These are phyloP conservation scores for Teratosphaeria pseudoeucalypti DNA, from an alignment of 2,329 filamentous ascomycete species.

Conservation along the genomic window DNA sequence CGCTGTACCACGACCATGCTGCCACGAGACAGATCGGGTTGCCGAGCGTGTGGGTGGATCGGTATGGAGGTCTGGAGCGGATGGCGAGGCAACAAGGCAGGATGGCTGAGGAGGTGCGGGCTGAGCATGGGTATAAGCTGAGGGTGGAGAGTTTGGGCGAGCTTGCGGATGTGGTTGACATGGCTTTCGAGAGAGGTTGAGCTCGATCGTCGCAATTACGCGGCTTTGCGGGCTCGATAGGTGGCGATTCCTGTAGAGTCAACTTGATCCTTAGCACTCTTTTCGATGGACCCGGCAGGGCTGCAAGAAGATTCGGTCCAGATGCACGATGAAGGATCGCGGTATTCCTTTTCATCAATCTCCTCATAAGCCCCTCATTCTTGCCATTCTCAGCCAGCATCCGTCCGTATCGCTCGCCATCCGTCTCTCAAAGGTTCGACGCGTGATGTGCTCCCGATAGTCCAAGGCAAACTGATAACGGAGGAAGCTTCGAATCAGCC, in stretches of 20 bases:
- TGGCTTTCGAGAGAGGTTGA: constrained; percentile 15
- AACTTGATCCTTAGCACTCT: neutral
- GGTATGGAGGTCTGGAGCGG: constrained; percentile 33
- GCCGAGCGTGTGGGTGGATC: constrained; percentile 56
- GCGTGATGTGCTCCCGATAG: neutral
- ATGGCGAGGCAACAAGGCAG: constrained; percentile 32
- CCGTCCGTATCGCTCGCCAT: neutral
- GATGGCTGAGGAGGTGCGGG: constrained; percentile 24
- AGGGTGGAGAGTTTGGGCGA: constrained; percentile 50
- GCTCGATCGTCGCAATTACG: neutral
- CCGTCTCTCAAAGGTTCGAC: neutral
- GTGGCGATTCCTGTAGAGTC: neutral
- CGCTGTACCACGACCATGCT: constrained; percentile 56
- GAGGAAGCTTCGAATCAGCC: neutral
- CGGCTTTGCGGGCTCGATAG: neutral
- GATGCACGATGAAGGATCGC: neutral
- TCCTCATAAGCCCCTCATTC: neutral
- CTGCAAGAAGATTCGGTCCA: neutral
- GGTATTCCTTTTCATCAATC: neutral
- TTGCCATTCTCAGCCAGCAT: neutral
- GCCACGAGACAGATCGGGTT: constrained; percentile 53
- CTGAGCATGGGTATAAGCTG: constrained; percentile 46
- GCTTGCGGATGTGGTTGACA: constrained; percentile 48
- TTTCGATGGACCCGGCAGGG: neutral
- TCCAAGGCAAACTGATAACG: neutral